Conservation (phyloP, 176 grass and related monocot species). For the Avena atlantica region DNA sequence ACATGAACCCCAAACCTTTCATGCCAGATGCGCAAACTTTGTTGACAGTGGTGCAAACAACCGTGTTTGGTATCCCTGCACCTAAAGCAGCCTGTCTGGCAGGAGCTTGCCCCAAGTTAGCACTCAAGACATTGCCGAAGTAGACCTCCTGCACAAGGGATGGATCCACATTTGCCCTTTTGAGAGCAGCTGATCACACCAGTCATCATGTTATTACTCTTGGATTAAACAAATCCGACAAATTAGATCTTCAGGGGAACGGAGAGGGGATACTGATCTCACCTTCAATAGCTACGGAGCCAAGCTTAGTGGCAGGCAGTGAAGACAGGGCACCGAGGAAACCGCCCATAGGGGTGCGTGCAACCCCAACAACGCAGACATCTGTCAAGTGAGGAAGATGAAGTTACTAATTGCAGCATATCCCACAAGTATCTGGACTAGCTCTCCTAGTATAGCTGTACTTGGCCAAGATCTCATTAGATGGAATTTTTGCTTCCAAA, state of each 20-base stretch:
- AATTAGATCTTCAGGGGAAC: neutral
- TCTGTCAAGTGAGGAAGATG: conserved; percentile 52
- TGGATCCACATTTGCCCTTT: conserved; percentile 74
- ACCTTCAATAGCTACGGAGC: conserved; percentile 69
- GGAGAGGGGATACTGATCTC: neutral
- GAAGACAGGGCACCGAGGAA: conserved; percentile 89
- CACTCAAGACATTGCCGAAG: conserved; percentile 94
- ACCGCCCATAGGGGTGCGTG: conserved; percentile 86
- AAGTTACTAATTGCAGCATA: conserved; percentile 19
- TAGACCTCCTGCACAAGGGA: conserved; percentile 85
- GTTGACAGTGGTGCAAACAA: conserved; percentile 83
- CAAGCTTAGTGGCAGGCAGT: conserved; percentile 85
- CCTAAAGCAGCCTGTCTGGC: conserved; percentile 90
- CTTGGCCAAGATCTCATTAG: too few relatives aligned
- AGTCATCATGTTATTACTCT: conserved; percentile 27
- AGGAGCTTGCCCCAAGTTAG: conserved; percentile 95
- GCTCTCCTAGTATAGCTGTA: neutral
- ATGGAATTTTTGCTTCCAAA: neutral
- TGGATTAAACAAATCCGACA: neutral
- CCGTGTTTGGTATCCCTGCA: conserved; percentile 84
- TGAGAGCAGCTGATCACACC: conserved; percentile 64
- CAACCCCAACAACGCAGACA: conserved; percentile 86
- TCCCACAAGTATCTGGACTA: neutral
- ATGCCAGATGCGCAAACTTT: conserved; percentile 97
- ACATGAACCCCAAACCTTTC: conserved; percentile 63